Evolutionary conservation across 1,139 yeast genomes (phyloP), one percentile per base, ranked within the genome.

Genomic region (Hansenula sp.): DNA sequence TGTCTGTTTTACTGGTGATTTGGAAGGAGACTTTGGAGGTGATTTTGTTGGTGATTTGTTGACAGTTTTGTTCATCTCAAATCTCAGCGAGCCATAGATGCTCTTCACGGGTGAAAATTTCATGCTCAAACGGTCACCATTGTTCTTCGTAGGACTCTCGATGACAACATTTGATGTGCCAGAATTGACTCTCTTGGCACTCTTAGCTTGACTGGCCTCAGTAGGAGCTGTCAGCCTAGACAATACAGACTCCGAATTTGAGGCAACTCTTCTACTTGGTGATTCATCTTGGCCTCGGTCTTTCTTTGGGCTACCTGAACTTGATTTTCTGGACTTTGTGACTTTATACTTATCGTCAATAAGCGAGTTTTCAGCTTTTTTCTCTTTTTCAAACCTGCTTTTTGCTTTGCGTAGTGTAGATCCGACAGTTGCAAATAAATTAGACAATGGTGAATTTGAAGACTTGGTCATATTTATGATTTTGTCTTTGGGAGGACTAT

Each of bases 141-240:
- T 27, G 2, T 18, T 7, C 6, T 25, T 36, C 8, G 17, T 25
- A n/a, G 38, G 37, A 27, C 32, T 28, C 15, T 30, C 33, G 28
- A 28, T 7, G n/a, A 24, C 21, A 18, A 4, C 21, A 27, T 33
- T 15, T 1, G 34, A 10, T 3, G 38, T 36, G 4, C 33, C 38
- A n/a, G 31, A 15, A 13, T 13, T 19, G n/a, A 36, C 27, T n/a
- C 38, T 36, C 21, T 39, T 42, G 28, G 40, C 36, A 28, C 41
- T 24, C 47, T 57, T 53, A 8, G 61, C 56, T 9, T 57, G 51
- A 40, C 70, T 66, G 2, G 69, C 58, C 35, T 58, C 60, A 0
- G 71, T 67, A 0, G 70, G 71, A 15, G 61, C 63, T 59, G 60
- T 60, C 31, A 67, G 48, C 24, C 71, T 53, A 18, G 19, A 55